Evolutionary conservation across 2,329 filamentous ascomycete species (phyloP).

Genomic region (Trichoderma asperellum): DNA sequence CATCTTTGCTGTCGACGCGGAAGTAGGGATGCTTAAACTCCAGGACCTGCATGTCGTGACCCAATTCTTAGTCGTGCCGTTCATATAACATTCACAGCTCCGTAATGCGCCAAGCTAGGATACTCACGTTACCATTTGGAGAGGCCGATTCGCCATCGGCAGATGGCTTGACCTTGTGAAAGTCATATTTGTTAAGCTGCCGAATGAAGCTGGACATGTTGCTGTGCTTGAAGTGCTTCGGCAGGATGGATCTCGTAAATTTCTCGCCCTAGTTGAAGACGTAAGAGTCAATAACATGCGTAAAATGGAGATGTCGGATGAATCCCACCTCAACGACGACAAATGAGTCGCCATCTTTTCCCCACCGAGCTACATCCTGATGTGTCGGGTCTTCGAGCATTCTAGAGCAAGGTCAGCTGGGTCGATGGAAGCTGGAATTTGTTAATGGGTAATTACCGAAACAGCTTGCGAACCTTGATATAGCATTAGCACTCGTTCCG

Average conservation of each 20-base stretch:
- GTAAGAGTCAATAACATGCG: constrained; percentile 24
- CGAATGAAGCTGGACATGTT: constrained; percentile 97
- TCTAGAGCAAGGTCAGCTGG: constrained; percentile 33
- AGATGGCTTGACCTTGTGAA: constrained; percentile 84
- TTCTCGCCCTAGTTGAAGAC: constrained; percentile 78
- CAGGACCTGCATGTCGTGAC: constrained; percentile 48
- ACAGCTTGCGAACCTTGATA: constrained; percentile 88
- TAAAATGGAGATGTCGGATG: neutral
- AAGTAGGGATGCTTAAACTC: constrained; percentile 99
- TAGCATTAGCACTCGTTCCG: constrained; percentile 8
- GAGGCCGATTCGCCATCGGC: constrained; percentile 43
- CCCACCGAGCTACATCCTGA: constrained; percentile 92
- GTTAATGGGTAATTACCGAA: constrained; percentile 69
- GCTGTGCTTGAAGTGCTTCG: constrained; percentile 98
- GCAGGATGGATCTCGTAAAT: constrained; percentile 95
- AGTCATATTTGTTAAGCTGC: constrained; percentile 96
- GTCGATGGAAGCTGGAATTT: neutral
- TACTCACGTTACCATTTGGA: constrained; percentile 45
- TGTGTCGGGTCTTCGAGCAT: constrained; percentile 97
- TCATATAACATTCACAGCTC: constrained; percentile 9
- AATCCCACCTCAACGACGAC: constrained; percentile 86
- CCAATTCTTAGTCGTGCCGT: constrained; percentile 1
- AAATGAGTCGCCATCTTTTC: constrained; percentile 91
- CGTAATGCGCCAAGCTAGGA: constrained; percentile 18
- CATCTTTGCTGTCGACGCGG: constrained; percentile 92